Percentiles rank a stretch among this genome's conserved stretches.
These are phyloP conservation scores for Seiridium unicorne DNA, from an alignment of 2,329 filamentous ascomycete genomes.

Conservation along the genomic window DNA sequence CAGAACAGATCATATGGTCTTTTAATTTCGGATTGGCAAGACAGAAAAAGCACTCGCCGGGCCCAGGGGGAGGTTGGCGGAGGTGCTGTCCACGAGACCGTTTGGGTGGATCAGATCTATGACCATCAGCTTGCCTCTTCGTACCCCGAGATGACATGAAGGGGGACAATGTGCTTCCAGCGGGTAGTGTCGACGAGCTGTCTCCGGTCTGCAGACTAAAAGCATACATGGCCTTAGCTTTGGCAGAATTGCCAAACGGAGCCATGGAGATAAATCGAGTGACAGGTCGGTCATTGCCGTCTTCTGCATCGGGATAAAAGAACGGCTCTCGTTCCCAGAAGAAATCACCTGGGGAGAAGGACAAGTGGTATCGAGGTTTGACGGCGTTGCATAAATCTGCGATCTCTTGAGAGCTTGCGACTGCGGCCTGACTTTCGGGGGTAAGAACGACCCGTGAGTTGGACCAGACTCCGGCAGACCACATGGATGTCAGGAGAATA, in stretches of 20 bases:
- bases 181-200: conserved; percentile 58
- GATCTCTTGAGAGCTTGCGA: conserved; percentile 62
- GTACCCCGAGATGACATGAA: conserved; percentile 51
- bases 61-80: conserved; percentile 61
- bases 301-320: conserved; percentile 59
- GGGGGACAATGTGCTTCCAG: conserved; percentile 74
- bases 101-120: conserved; percentile 46
- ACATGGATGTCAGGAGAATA: conserved; percentile 82
- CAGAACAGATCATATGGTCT: conserved; percentile 84
- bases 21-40: conserved; percentile 82
- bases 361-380: conserved; percentile 91
- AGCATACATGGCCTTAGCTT: conserved; percentile 79
- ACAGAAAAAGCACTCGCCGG: conserved; percentile 91
- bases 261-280: conserved; percentile 93
- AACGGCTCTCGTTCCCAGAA: conserved; percentile 95
- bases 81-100: conserved; percentile 39
- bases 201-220: conserved; percentile 70
- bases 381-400: conserved; percentile 75
- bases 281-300: conserved; percentile 52
- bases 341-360: conserved; percentile 60
- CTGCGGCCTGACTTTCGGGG: conserved; percentile 48
- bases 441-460: conserved; percentile 65
- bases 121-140: conserved; percentile 53
- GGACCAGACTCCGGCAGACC: conserved; percentile 72
- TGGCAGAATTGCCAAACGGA: conserved; percentile 69